These are phyloP conservation scores for Malus hybrid DNA, from an alignment of 331 rosid species.

Conservation along the genomic window DNA sequence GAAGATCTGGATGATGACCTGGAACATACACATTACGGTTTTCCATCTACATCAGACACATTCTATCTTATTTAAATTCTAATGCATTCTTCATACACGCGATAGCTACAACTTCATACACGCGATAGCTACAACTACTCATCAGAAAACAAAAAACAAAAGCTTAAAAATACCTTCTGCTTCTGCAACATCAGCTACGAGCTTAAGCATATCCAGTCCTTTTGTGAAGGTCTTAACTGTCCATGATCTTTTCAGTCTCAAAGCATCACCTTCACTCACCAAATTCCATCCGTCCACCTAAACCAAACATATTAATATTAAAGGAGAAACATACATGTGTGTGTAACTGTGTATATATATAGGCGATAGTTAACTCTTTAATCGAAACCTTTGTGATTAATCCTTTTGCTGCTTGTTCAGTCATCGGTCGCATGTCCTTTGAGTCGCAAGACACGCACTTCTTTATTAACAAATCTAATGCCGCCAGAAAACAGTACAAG, in stretches of 20 bases:
- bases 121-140: neutral
- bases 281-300: slow-evolving; percentile 71
- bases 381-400: slow-evolving; percentile 50
- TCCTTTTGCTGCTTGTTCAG: slow-evolving; percentile 44
- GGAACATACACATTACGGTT: slow-evolving; percentile 12
- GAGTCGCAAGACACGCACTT: slow-evolving; percentile 69
- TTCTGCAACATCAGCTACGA: slow-evolving; percentile 73
- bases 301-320: neutral
- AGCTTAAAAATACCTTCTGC: slow-evolving; percentile 45
- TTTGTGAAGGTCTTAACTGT: slow-evolving; percentile 73
- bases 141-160: slow-evolving; percentile 1
- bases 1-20: slow-evolving; percentile 97
- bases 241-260: slow-evolving; percentile 61
- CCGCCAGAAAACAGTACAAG: neutral
- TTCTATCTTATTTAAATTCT: neutral
- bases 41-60: neutral
- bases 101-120: neutral
- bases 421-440: slow-evolving; percentile 70
- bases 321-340: neutral
- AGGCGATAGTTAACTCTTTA: neutral
- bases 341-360: too few species aligned
- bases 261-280: slow-evolving; percentile 45
- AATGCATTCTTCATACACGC: neutral
- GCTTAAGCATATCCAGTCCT: slow-evolving; percentile 70
- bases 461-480: slow-evolving; percentile 48